Evolutionary conservation across 2,329 filamentous ascomycete species (phyloP), one percentile per base, ranked within the genome.

Genomic region (Diaporthe eres): DNA sequence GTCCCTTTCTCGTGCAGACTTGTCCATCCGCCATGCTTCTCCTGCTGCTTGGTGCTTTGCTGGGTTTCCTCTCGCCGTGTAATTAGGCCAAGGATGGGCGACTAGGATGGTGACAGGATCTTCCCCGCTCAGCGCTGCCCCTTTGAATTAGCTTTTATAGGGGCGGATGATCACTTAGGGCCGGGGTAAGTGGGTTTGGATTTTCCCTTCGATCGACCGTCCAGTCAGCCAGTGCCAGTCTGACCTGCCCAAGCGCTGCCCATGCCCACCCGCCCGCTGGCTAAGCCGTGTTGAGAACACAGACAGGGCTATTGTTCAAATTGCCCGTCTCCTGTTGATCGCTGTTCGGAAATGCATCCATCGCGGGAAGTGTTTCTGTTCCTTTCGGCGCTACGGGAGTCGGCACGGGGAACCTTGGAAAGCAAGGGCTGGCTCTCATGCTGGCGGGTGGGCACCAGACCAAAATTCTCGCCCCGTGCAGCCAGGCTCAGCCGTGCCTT

Each of bases 61-160:
- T 49, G 61, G 49, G 65, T 42, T 42, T 55, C 15, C 49, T 39
- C 22, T 55, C 34, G 49, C 49, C 1, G n/a, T 70, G 47, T 70
- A 70, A 70, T 70, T 70, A 70, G 49, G 65, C 65, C 65, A 70
- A 70, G 65, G 65, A 70, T 70, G 49, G 17, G 2, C 47, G 49
- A 55, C 65, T 25, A 7, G 65, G 63, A 68, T 68, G 47, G 17
- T 53, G 63, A 19, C 63, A 68, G 63, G 65, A 70, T 70, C 49
- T 70, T 22, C 65, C 65, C 65, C 65, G 65, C 65, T 42, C n/a
- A 42, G 34, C 9, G 34, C 47, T 42, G 65, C 65, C 65, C 65
- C 65, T 70, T 70, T 31, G 65, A 42, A 70, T 55, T 70, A 70
- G 65, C 65, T 70, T 53, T 55, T 31, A 28, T 55, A 70, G 65